Base-by-base conservation (phyloP, 768 basidiomycete genomes). In the Myochromella boudieri region DNA sequence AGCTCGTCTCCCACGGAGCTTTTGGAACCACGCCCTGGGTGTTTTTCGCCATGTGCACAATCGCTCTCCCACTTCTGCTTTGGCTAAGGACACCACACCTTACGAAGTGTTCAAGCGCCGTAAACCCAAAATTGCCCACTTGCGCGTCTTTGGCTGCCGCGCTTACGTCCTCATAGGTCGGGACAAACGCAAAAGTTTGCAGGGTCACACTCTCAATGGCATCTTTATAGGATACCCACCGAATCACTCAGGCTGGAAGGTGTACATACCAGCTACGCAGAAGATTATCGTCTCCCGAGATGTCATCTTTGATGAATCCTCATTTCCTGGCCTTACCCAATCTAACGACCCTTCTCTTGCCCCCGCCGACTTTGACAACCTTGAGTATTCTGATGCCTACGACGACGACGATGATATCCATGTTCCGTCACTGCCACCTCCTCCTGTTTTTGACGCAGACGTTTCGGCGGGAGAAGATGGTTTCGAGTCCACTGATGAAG, bases 151-250 rank as follows among this genome's bases (percentile, higher is more conserved):
- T 39, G 69, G 73, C 2, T 72, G 69, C 40, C 53, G 51, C 32
- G 68, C 68, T 14, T 74, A 70, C 59, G 71, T 69, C 22, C 63
- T 60, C 41, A 55, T 70, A 5, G 64, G 61, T 38, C 62, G 65
- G 43, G 62, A 73, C 45, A 63, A 71, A 52, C 42, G 62, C n/a
- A 62, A 54, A 32, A 56, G 42, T 1, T 52, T 71, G 0, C 38
- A 62, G 17, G 42, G 60, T 0, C 38, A 39, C n/a, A 60, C 60
- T 11, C 46, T 60, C 36, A 66, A 70, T 42, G 64, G 66, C 17
- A 50, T 72, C 8, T 71, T 74, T 46, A 43, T 73, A 43, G 70
- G 70, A 1, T 74, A 74, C 47, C 57, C 63, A 0, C 26, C 17
- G 4, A 38, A 46, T 20, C 26, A 46, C 21, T 28, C 37, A 6